Percentiles rank a stretch among this genome's conserved stretches.
phyloP scores from a whole-genome alignment of 2,329 filamentous ascomycete species.

The Ascochyta rabiei region DNA sequence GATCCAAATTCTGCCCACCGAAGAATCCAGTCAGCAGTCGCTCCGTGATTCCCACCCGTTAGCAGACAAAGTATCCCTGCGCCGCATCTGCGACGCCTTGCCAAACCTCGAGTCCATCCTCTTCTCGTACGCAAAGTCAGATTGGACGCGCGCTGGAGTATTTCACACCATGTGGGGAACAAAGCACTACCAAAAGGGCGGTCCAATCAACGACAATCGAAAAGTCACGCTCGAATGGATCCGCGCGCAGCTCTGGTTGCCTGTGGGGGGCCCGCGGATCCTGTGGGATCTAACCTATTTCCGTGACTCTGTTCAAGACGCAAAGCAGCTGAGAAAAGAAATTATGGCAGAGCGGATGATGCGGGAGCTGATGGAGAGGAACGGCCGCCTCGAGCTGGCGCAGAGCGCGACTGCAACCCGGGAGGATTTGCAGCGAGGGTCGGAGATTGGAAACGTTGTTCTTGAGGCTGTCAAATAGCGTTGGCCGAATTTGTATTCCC shows the following conservation, averaged over 20 bases:
- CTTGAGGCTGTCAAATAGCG: background rate
- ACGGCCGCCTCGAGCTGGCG: constrained; percentile 2
- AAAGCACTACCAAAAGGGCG: background rate
- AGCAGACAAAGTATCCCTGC: constrained; percentile 8
- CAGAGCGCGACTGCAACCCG: background rate
- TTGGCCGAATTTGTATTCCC: too few species aligned
- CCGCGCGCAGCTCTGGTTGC: background rate
- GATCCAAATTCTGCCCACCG: constrained; percentile 16
- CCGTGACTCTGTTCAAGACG: background rate
- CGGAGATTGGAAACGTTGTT: background rate
- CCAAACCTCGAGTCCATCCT: constrained; percentile 12
- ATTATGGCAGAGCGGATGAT: background rate
- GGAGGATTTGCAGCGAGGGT: constrained; percentile 1
- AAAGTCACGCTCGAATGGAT: constrained; percentile 6
- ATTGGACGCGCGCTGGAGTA: too few species aligned
- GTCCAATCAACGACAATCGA: background rate
- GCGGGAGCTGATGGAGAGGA: background rate
- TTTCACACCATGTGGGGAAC: background rate
- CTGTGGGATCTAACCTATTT: constrained; percentile 10
- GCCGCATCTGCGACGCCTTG: constrained; percentile 13
- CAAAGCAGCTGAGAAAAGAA: background rate
- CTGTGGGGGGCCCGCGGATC: background rate
- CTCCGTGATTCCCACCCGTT: background rate
- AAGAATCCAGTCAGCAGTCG: constrained; percentile 2
- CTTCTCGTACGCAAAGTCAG: constrained; percentile 3